Base-by-base conservation (phyloP, 176 grass and related monocot genomes). In the Echinochloa phyllopogon region DNA sequence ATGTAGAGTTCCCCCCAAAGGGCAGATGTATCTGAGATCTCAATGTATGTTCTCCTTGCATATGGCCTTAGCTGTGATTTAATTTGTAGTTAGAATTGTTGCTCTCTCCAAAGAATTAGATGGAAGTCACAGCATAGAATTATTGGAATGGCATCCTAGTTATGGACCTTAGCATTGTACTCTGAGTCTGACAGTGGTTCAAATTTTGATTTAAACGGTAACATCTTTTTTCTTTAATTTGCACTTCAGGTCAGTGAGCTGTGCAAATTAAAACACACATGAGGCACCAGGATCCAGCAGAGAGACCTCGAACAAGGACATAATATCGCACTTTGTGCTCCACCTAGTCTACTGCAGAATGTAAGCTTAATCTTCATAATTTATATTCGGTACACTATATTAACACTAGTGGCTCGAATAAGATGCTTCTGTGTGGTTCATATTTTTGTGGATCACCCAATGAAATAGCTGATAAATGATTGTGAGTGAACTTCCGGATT, bases 331-430 rank as follows among this genome's bases (percentile, higher is more conserved):
- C 86, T 95, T 94, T 64, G 96, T 93, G 27, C 96, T 98, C 61
- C 93, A 93, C 70, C 96, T 95, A 62, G 96, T 98, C n/a, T 98
- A 98, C 51, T 98, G 96, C 89, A 94, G 96, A 94, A 93, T 91
- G 96, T 98, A 90, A 29, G 93, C 63, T 83, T 87, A 33, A 9
- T 24, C 40, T 85, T 41, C 37, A 8, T 65, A 37, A 50, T 64
- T 80, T 48, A 1, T 21, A 61, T 86, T 65, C 1, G 4, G 39
- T 18, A 24, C 25, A 61, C 38, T 56, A 48, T 58, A 82, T 38
- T 83, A 40, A 12, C 9, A 57, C 17, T 75, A 77, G 8, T 88
- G 16, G 40, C 36, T 51, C 18, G 4, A 69, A 76, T 59, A 60
- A 29, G 27, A 58, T 69, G 71, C 17, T 58, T 82, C 51, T 15